Evolutionary conservation across 176 grass and related monocot species (phyloP), one percentile per base, ranked within the genome.

Genomic region (Cenchrus fungigraminus): DNA sequence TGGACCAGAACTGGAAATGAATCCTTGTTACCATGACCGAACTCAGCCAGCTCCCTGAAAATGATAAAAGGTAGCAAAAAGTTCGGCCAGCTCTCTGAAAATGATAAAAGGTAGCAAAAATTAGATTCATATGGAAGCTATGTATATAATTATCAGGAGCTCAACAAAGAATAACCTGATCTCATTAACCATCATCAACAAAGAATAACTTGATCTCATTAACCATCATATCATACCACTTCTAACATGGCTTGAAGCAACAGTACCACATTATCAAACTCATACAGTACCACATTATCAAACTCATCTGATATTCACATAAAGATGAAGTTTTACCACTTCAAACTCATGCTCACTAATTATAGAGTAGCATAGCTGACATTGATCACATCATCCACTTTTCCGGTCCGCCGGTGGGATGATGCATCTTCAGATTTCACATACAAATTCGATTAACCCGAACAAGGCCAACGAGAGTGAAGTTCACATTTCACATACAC

Each of bases 171-270:
- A 4, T 40, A 40, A 40, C 37, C 37, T 40, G 37, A 40, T 40
- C 3, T 40, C 37, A 40, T 40, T 28, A 6, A 44, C 37, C 37
- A 40, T 40, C 37, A 40, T 40, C n/a, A 78, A 65, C 49, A 82
- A 85, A 51, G 5, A 66, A 37, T 80, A 82, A 98, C 95, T 83
- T 88, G 71, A 91, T 93, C 85, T 98, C 93, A 83, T 98, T 93
- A 74, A 95, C 93, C 95, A 98, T 98, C 95, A 98, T 95, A 88
- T 98, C 93, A 40, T 40, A 40, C 4, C 49, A 95, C 91, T 91
- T 98, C 93, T 46, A 98, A 71, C 95, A 98, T 98, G 73, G 95
- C 95, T 94, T 98, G 95, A 84, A 98, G 89, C 80, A 98, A 72
- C 73, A 98, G 70, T 49, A 98, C 93, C 31, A 98, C 88, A 80